Base-by-base conservation (phyloP, 768 basidiomycete species). In the Auriscalpium vulgare region DNA sequence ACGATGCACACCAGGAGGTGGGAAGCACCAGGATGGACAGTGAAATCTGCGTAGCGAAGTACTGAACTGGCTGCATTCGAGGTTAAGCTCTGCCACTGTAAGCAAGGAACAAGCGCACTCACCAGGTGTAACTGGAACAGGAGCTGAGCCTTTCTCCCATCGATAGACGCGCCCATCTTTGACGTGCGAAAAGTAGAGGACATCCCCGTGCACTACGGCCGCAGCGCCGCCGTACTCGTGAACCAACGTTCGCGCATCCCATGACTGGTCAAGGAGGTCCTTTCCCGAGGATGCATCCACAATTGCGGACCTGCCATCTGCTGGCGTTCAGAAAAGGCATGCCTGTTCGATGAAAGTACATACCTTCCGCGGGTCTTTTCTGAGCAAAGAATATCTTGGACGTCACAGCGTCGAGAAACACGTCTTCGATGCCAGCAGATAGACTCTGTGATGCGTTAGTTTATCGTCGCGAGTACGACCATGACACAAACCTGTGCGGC, bases 201-300 rank as follows among this genome's bases (percentile, higher is more conserved):
- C 40, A 43, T 17, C 40, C 13, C 17, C 40, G 7, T 43, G 17
- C 40, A 43, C 40, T 14, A 43, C 3, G 14, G 40, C 40, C 3
- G 40, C 40, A 14, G 40, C 40, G 40, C 40, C 40, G 1, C 40
- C 40, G 17, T 43, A 43, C 17, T 43, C 40, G 17, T 43, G 40
- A 13, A 43, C 40, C 14, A 13, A 13, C 35, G 59, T 46, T 21
- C 69, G 58, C 16, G 64, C 68, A 55, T 70, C 68, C 63, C 61
- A 69, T 11, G 56, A 63, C 19, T 35, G 8, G n/a, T 62, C 66
- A 36, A 66, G 63, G 5, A 67, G 45, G 47, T 71, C 69, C 23
- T 50, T 16, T 49, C 45, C 14, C 16, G 34, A 43, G 14, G 23
- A 14, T 40, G 51, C 52, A 35, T 57, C 53, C n/a, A 57, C 37